Evolutionary conservation across 2,329 filamentous ascomycete genomes (phyloP).

Genomic region (Lecanoromycetidae sp.): DNA sequence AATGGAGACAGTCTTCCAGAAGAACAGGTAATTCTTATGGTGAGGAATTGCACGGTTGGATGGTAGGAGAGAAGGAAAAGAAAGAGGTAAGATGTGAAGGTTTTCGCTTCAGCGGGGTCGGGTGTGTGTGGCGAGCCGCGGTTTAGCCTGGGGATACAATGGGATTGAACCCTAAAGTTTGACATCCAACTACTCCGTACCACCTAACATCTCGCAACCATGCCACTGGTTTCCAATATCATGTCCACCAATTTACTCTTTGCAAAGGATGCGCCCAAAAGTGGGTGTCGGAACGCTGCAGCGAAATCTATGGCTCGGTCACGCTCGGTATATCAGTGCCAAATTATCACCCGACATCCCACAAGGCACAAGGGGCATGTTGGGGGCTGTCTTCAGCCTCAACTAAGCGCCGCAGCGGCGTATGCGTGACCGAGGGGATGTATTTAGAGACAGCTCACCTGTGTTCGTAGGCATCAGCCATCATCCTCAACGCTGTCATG

Average conservation of each 20-base stretch:
- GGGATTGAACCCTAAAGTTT: no score
- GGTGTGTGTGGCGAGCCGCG: not conserved
- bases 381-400: conserved; percentile 4
- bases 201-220: no score
- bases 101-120: not conserved
- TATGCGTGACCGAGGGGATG: conserved; percentile 8
- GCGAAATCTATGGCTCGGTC: no score
- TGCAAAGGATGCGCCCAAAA: no score
- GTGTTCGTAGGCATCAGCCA: not conserved
- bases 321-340: no score
- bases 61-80: not conserved
- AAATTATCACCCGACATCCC: no score
- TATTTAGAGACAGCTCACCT: conserved; percentile 5
- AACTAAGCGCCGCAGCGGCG: conserved; percentile 1
- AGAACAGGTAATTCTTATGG: conserved; percentile 60
- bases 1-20: conserved; percentile 70
- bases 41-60: conserved; percentile 44
- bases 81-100: not conserved
- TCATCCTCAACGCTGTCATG: not conserved
- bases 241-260: no score
- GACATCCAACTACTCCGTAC: no score
- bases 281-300: no score
- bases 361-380: no score
- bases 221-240: no score
- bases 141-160: no score